phyloP scores from a whole-genome alignment of 306 rosid genomes.

The Lablab purpureus region DNA sequence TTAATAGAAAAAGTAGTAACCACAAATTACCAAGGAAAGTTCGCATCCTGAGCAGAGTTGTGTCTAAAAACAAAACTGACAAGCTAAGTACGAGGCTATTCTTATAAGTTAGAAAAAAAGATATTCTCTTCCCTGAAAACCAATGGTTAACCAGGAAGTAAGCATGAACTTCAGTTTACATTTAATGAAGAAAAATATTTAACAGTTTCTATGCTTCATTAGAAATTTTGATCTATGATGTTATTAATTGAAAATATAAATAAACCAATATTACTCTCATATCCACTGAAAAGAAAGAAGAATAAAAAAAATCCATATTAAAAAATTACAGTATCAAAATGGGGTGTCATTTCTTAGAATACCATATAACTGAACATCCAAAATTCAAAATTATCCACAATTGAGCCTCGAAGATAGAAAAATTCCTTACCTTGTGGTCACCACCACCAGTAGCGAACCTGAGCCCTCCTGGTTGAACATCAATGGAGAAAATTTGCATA shows the following conservation, averaged over 20 bases:
- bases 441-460: constrained; percentile 99
- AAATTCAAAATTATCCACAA: constrained; percentile 32
- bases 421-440: constrained; percentile 82
- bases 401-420: constrained; percentile 24
- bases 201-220: not conserved
- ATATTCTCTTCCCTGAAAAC: not conserved
- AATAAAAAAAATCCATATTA: not conserved
- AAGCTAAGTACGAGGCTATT: not conserved
- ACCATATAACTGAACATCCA: not conserved
- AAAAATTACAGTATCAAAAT: not conserved
- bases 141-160: not conserved
- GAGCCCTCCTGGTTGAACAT: constrained; percentile 94
- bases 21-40: not conserved
- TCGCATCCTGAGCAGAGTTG: not conserved
- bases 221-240: not conserved
- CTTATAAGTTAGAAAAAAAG: not conserved
- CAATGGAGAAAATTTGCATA: constrained; percentile 97
- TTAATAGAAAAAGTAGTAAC: not conserved
- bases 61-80: not conserved
- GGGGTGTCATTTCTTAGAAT: not conserved
- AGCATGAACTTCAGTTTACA: not conserved
- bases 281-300: not conserved
- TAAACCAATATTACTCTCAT: not conserved
- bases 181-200: constrained; percentile 14
- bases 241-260: not conserved